Evolutionary conservation across 225 moss, liverwort and hornwort genomes (phyloP).

Genomic region (Takakia lepidozioides): DNA sequence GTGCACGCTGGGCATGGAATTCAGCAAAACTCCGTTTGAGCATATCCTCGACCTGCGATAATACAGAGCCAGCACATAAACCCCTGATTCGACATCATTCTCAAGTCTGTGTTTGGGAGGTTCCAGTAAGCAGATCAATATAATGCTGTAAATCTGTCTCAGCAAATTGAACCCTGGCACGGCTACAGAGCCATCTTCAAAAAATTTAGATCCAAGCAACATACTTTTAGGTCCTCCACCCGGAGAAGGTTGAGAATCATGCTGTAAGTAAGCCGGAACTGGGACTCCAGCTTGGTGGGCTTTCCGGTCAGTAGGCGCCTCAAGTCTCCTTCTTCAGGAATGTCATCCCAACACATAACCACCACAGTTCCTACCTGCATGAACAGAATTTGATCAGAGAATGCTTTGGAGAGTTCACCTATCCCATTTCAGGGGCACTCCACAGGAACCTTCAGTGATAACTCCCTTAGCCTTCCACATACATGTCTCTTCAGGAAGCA

Average conservation of each 20-base stretch:
- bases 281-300: conserved; percentile 94
- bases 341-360: conserved; percentile 99
- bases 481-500: too few relatives aligned
- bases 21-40: conserved; percentile 98
- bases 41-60: conserved; percentile 88
- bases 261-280: conserved; percentile 97
- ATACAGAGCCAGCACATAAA: neutral
- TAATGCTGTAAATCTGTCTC: too few relatives aligned
- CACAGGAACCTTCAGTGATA: too few relatives aligned
- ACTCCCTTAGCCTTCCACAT: too few relatives aligned
- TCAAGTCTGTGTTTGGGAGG: neutral
- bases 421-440: too few relatives aligned
- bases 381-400: too few relatives aligned
- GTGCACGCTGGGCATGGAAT: conserved; percentile 97
- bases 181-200: conserved; percentile 3
- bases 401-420: too few relatives aligned
- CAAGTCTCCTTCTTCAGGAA: conserved; percentile 95
- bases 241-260: conserved; percentile 99
- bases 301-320: conserved; percentile 86
- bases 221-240: conserved; percentile 91
- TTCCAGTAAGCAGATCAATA: too few relatives aligned
- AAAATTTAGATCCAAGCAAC: conserved; percentile 4
- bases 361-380: conserved; percentile 85
- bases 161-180: too few relatives aligned
- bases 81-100: too few relatives aligned